A percentile compares a stretch with the other conserved stretches of the same genome.
Conservation (phyloP, 1,284 basidiomycete species). For the Cryptococcus sp. region DNA sequence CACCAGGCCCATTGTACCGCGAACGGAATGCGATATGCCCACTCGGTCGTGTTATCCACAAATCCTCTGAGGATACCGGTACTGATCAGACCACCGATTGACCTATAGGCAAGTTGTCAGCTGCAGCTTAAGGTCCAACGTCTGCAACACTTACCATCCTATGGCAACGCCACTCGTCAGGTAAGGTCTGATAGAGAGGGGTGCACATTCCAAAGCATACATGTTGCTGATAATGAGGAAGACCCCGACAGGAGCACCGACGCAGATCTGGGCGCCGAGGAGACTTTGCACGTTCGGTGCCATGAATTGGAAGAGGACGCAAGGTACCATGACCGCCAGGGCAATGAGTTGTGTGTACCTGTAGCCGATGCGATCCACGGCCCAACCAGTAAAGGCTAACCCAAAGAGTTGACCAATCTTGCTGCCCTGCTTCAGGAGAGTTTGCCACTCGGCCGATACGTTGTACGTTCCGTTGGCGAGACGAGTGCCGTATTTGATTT, state of each 20-base stretch:
- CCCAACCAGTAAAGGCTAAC: too few species aligned
- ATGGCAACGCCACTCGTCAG: slow-evolving; percentile 53
- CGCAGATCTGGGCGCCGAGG: too few species aligned
- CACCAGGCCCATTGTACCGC: slow-evolving; percentile 43
- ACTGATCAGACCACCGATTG: not conserved
- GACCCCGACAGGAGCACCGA: too few species aligned
- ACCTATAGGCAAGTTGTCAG: slow-evolving; percentile 1
- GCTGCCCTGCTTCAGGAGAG: too few species aligned
- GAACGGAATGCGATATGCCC: slow-evolving; percentile 35
- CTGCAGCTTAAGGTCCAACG: slow-evolving; percentile 15
- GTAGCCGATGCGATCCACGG: too few species aligned
- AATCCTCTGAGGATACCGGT: not conserved
- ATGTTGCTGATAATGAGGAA: too few species aligned
- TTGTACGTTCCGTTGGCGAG: slow-evolving; percentile 11
- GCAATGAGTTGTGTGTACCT: too few species aligned
- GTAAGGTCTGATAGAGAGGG: slow-evolving; percentile 36
- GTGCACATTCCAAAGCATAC: slow-evolving; percentile 58
- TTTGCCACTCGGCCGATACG: too few species aligned
- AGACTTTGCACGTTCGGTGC: too few species aligned
- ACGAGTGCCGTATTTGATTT: slow-evolving; percentile 32
- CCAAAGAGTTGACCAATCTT: too few species aligned
- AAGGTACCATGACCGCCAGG: too few species aligned
- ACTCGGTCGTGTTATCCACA: slow-evolving; percentile 22
- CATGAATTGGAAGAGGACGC: too few species aligned
- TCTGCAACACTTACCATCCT: slow-evolving; percentile 52